These are phyloP conservation scores for Solanum corneliomulleri DNA, from an alignment of 257 asterid genomes.

Conservation along the genomic window DNA sequence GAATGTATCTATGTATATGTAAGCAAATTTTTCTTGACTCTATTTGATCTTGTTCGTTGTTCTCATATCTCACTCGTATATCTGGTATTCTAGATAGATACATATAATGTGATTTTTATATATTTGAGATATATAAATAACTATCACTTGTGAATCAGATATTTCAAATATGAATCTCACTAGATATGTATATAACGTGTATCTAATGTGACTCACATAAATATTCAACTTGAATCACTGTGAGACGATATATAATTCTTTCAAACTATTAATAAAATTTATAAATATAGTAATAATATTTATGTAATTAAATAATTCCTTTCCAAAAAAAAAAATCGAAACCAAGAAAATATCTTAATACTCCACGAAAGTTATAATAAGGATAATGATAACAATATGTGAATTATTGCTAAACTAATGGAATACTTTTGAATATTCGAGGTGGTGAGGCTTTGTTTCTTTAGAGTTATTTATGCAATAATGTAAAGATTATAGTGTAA, in stretches of 20 bases:
- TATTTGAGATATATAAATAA: too few species aligned
- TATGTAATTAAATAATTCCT: too few species aligned
- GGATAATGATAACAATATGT: background rate
- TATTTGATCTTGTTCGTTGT: background rate
- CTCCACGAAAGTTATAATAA: background rate
- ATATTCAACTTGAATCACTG: rapidly evolving
- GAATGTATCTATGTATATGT: too few species aligned
- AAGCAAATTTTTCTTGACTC: background rate
- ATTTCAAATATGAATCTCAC: too few species aligned
- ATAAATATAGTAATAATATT: too few species aligned
- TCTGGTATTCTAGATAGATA: rapidly evolving
- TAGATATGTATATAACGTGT: too few species aligned
- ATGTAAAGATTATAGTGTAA: background rate
- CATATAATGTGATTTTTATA: too few species aligned
- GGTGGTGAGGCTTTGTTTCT: background rate
- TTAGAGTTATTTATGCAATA: background rate
- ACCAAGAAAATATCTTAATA: background rate
- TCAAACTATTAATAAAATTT: too few species aligned
- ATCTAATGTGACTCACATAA: background rate
- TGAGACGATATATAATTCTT: too few species aligned
- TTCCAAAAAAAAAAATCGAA: rapidly evolving
- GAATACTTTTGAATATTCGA: background rate
- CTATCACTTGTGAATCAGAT: rapidly evolving
- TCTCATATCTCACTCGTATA: background rate
- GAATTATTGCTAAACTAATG: background rate